A percentile compares a stretch with the other conserved stretches of the same genome.
Evolutionary conservation across 2,329 filamentous ascomycete species (phyloP).

Genomic region (Trichophyton simii): DNA sequence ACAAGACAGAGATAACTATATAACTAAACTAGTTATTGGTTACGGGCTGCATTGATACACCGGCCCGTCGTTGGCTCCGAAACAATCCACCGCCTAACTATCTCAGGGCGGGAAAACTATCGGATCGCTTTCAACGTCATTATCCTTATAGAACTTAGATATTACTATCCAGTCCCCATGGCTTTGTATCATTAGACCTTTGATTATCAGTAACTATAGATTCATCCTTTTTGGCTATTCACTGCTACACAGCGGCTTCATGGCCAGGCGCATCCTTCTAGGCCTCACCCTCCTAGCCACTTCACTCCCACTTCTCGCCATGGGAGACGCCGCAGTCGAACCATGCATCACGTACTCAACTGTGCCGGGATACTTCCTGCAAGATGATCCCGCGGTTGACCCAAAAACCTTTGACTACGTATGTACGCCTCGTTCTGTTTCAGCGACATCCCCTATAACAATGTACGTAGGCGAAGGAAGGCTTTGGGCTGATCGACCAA

Average conservation of each 20-base stretch:
- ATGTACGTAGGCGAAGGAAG: not conserved
- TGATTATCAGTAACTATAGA: not conserved
- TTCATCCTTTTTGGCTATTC: not conserved
- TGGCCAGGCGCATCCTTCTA: not conserved
- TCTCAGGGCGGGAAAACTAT: too few species aligned
- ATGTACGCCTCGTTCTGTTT: constrained; percentile 10
- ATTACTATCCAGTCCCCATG: not conserved
- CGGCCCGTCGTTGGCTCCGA: too few species aligned
- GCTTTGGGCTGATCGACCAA: constrained; percentile 40
- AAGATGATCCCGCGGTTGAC: constrained; percentile 39
- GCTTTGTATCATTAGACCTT: not conserved
- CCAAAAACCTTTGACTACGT: constrained; percentile 39
- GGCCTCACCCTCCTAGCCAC: constrained; percentile 7
- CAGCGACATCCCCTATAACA: not conserved
- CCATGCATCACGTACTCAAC: constrained; percentile 27
- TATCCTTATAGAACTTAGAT: too few species aligned
- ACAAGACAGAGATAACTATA: too few species aligned
- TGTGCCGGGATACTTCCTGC: constrained; percentile 38
- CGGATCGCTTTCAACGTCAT: too few species aligned
- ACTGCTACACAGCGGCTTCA: not conserved
- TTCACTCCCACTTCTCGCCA: constrained; percentile 8
- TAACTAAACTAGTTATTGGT: too few species aligned
- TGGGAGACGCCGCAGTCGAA: constrained; percentile 5
- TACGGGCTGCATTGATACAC: too few species aligned
- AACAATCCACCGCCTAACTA: too few species aligned